Evolutionary conservation across 2,329 filamentous ascomycete genomes (phyloP).

Genomic region (Cadophora sp.): DNA sequence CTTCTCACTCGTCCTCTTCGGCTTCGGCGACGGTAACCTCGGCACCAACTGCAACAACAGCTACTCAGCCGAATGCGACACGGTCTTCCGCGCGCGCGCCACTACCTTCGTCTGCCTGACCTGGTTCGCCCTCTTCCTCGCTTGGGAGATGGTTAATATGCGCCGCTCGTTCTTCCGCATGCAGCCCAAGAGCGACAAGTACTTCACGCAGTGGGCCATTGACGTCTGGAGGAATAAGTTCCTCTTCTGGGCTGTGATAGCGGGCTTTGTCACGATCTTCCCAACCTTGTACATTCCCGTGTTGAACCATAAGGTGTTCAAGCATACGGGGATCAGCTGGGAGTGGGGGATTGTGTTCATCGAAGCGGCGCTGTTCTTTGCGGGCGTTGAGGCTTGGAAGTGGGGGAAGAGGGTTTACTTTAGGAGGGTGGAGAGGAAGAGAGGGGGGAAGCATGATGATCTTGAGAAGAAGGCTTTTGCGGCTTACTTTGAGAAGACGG

Average conservation of each 20-base stretch:
- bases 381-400: constrained; percentile 71
- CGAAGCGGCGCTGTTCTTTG: constrained; percentile 65
- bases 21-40: constrained; percentile 60
- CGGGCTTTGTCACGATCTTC: constrained; percentile 63
- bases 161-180: constrained; percentile 78
- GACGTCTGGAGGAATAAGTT: constrained; percentile 78
- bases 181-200: constrained; percentile 66
- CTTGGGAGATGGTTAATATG: constrained; percentile 79
- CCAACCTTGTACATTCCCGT: constrained; percentile 72
- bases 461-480: constrained; percentile 15
- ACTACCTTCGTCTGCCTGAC: constrained; percentile 78
- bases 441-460: constrained; percentile 8
- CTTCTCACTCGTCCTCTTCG: constrained; percentile 70
- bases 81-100: constrained; percentile 73
- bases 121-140: constrained; percentile 78
- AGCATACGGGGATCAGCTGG: constrained; percentile 70
- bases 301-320: constrained; percentile 69
- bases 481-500: not conserved
- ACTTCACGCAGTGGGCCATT: constrained; percentile 69
- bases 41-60: constrained; percentile 65
- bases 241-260: constrained; percentile 68
- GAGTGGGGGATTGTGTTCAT: constrained; percentile 75
- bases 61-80: constrained; percentile 61
- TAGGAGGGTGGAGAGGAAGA: not conserved
- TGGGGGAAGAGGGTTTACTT: constrained; percentile 58